A percentile compares a stretch with the other conserved stretches of the same genome.
These are phyloP conservation scores for Penicillium odoratum DNA, from an alignment of 495 filamentous ascomycete species.

Conservation along the genomic window DNA sequence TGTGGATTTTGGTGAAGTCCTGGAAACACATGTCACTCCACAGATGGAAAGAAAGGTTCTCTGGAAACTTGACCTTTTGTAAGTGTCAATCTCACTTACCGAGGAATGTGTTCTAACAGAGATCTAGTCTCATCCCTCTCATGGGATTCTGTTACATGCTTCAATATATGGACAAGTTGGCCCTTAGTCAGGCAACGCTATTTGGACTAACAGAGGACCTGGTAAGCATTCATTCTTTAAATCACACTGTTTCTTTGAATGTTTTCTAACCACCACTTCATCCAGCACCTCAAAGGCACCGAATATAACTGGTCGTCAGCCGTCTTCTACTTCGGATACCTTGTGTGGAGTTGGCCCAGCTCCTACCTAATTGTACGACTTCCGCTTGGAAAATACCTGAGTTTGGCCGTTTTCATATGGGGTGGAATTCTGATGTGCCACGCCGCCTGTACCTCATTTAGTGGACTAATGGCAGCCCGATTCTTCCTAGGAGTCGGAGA, in stretches of 20 bases:
- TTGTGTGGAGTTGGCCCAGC: constrained; percentile 51
- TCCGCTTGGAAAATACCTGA: constrained; percentile 52
- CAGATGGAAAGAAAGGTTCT: constrained; percentile 33
- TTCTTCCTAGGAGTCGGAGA: constrained; percentile 58
- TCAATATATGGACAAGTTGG: constrained; percentile 60
- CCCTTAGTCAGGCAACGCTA: constrained; percentile 53
- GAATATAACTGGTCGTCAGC: constrained; percentile 51
- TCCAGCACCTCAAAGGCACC: constrained; percentile 34
- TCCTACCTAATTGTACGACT: constrained; percentile 52
- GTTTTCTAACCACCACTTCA: neutral
- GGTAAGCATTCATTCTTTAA: constrained; percentile 10
- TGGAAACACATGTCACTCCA: constrained; percentile 32
- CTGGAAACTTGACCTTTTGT: constrained; percentile 38
- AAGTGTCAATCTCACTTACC: neutral
- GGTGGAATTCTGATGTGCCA: constrained; percentile 35
- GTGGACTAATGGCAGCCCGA: constrained; percentile 47
- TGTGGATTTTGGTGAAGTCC: constrained; percentile 38
- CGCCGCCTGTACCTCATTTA: constrained; percentile 50
- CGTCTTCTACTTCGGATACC: constrained; percentile 53
- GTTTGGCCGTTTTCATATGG: constrained; percentile 35
- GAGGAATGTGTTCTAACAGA: neutral
- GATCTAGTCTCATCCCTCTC: constrained; percentile 46
- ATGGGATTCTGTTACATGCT: constrained; percentile 50
- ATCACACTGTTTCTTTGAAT: neutral
- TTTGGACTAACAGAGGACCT: constrained; percentile 49